Evolutionary conservation across 1,139 yeast species (phyloP).

Genomic region (Kodamaea plutei): DNA sequence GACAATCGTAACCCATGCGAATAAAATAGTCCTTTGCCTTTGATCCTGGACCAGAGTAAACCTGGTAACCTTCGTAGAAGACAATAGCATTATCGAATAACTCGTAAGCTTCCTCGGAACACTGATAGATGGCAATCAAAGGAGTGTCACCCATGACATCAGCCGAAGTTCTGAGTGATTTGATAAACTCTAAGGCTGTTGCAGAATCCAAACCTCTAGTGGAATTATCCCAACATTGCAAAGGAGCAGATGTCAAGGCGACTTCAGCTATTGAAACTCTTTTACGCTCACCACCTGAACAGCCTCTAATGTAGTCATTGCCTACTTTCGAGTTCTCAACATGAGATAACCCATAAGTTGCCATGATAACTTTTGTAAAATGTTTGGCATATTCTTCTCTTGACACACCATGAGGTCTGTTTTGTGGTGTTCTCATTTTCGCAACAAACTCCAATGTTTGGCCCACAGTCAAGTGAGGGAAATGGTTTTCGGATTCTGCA

Average conservation of each 20-base stretch:
- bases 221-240: constrained; percentile 25
- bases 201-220: constrained; percentile 25
- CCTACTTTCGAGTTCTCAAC: constrained; percentile 22
- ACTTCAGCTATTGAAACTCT: constrained; percentile 24
- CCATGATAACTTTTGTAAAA: constrained; percentile 20
- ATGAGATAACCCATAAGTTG: constrained; percentile 19
- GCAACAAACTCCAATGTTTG: constrained; percentile 27
- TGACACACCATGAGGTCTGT: constrained; percentile 26
- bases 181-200: constrained; percentile 24
- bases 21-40: constrained; percentile 21
- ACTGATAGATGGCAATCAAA: constrained; percentile 25
- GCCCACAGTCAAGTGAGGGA: constrained; percentile 24
- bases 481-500: constrained; percentile 25
- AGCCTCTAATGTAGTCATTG: constrained; percentile 22
- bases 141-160: constrained; percentile 23
- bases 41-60: constrained; percentile 19
- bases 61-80: constrained; percentile 26
- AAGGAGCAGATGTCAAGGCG: constrained; percentile 16
- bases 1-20: constrained; percentile 36
- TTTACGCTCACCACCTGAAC: constrained; percentile 25
- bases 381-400: constrained; percentile 18
- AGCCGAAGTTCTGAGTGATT: constrained; percentile 25
- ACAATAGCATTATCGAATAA: constrained; percentile 24
- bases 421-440: constrained; percentile 23
- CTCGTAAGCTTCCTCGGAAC: constrained; percentile 27